phyloP scores from a whole-genome alignment of 2,329 filamentous ascomycete genomes.

The Stagonosporopsis chrysanthemi region DNA sequence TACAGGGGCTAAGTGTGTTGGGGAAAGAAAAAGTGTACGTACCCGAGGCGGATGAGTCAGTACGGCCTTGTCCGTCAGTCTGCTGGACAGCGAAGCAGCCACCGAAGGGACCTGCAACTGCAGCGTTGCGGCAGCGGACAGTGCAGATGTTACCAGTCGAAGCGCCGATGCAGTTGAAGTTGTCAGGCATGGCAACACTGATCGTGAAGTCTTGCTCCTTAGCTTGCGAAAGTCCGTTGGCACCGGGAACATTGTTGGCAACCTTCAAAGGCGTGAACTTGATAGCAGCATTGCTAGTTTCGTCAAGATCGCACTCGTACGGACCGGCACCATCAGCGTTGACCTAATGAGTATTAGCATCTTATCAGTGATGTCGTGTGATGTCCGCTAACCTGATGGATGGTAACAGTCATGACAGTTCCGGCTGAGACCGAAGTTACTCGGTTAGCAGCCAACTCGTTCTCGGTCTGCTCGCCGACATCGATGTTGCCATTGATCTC shows the following conservation, averaged over 20 bases:
- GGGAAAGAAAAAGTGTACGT: constrained; percentile 22
- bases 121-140: constrained; percentile 68
- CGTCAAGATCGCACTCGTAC: constrained; percentile 70
- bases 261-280: constrained; percentile 61
- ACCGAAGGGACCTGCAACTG: constrained; percentile 69
- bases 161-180: constrained; percentile 60
- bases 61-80: constrained; percentile 51
- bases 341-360: constrained; percentile 49
- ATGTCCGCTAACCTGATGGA: constrained; percentile 52
- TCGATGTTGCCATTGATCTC: constrained; percentile 50
- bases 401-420: constrained; percentile 43
- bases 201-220: constrained; percentile 66
- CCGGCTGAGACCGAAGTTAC: constrained; percentile 40
- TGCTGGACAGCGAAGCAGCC: constrained; percentile 68
- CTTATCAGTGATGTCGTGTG: background rate
- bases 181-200: constrained; percentile 63
- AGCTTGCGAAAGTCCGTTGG: constrained; percentile 64
- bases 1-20: constrained; percentile 19
- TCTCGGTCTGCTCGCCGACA: constrained; percentile 50
- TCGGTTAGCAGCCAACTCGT: constrained; percentile 42
- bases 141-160: constrained; percentile 68
- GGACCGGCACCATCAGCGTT: constrained; percentile 72
- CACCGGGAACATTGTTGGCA: constrained; percentile 66
- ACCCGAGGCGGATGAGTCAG: constrained; percentile 36
- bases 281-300: constrained; percentile 58